phyloP scores from a whole-genome alignment of 768 basidiomycete species.

The Solioccasus polychromus region DNA sequence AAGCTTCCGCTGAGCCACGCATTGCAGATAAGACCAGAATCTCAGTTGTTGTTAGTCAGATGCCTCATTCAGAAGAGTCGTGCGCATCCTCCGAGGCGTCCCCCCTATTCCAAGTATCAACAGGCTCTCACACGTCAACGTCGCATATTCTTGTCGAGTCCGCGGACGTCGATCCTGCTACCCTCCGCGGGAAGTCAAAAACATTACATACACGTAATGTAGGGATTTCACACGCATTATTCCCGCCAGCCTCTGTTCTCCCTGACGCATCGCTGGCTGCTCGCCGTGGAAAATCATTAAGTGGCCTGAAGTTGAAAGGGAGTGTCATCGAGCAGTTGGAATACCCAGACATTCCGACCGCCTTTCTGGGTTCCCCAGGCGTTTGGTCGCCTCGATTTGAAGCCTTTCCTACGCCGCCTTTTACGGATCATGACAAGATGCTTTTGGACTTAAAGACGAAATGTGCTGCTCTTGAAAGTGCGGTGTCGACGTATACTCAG shows the following conservation, averaged over 20 bases:
- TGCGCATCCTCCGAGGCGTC: conserved; percentile 3
- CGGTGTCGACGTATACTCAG: conserved; percentile 10
- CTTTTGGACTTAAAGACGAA: conserved; percentile 33
- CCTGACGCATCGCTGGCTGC: conserved; percentile 31
- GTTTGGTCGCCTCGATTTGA: conserved; percentile 32
- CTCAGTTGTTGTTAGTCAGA: background rate
- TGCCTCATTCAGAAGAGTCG: conserved; percentile 1
- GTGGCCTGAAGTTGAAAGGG: conserved; percentile 24
- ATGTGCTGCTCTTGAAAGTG: conserved; percentile 26
- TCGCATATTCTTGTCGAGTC: conserved; percentile 6
- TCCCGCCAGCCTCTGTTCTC: background rate
- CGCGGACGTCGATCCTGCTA: conserved; percentile 5
- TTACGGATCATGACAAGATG: conserved; percentile 37
- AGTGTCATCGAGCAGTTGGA: conserved; percentile 17
- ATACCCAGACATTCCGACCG: conserved; percentile 43
- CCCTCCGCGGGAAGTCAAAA: conserved; percentile 7
- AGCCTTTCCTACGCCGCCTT: conserved; percentile 5
- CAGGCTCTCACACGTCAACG: background rate
- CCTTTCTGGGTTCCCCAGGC: conserved; percentile 39
- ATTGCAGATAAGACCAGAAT: background rate
- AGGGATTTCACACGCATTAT: conserved; percentile 1
- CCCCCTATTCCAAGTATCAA: background rate
- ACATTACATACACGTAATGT: background rate
- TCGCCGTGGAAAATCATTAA: conserved; percentile 38
- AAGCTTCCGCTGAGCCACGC: conserved; percentile 1